A percentile compares a stretch with the other conserved stretches of the same genome.
Conservation (phyloP, 2,329 filamentous ascomycete species). For the Seiridium unicorne region DNA sequence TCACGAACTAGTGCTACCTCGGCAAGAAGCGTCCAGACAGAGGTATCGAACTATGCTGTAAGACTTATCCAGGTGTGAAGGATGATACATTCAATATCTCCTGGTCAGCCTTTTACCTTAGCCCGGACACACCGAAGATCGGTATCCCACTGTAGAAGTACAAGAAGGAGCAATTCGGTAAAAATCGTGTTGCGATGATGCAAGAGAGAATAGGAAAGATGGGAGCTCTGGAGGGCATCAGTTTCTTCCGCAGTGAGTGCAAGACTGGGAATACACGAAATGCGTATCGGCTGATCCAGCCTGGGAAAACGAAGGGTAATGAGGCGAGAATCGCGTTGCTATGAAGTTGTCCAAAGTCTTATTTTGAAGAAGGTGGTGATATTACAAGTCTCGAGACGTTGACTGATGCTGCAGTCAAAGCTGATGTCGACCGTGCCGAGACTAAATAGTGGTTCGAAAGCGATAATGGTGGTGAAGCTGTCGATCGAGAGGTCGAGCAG, state of each 20-base stretch:
- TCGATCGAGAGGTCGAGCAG: conserved; percentile 46
- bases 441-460: conserved; percentile 35
- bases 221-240: conserved; percentile 66
- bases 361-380: conserved; percentile 58
- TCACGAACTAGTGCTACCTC: conserved; percentile 63
- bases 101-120: conserved; percentile 81
- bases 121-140: conserved; percentile 56
- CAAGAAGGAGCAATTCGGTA: conserved; percentile 65
- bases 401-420: conserved; percentile 44
- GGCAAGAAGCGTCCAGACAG: conserved; percentile 73
- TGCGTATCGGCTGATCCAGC: conserved; percentile 73
- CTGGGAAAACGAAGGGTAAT: conserved; percentile 54
- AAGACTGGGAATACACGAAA: conserved; percentile 75
- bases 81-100: conserved; percentile 69
- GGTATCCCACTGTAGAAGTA: conserved; percentile 46
- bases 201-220: conserved; percentile 53
- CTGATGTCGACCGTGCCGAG: conserved; percentile 46
- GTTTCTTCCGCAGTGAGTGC: conserved; percentile 66
- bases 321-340: conserved; percentile 56
- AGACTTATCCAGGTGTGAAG: conserved; percentile 54
- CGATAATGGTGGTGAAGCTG: conserved; percentile 39
- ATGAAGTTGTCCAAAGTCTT: conserved; percentile 56
- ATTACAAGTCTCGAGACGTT: conserved; percentile 52
- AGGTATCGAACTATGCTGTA: conserved; percentile 67
- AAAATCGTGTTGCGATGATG: conserved; percentile 57